Conservation (phyloP, 441 rosid genomes). For the Populus hybrid region DNA sequence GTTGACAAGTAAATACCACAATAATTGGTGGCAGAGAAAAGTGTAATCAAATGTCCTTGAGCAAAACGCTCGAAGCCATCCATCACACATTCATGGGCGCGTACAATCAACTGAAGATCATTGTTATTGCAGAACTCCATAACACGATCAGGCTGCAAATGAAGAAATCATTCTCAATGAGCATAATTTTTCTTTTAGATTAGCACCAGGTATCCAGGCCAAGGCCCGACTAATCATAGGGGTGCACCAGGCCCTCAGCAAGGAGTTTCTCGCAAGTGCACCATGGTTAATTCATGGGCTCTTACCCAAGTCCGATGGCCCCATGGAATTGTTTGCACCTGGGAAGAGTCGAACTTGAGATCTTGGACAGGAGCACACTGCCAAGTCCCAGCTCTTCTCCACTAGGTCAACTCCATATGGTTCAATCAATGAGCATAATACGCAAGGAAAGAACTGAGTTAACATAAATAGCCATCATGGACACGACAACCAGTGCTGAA, state of each 20-base stretch:
- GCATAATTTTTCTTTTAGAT: not conserved
- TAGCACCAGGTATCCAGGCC: no score
- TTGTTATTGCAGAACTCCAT: slow-evolving; percentile 99
- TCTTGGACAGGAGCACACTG: not conserved
- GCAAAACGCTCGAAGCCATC: slow-evolving; percentile 99
- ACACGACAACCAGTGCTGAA: not conserved
- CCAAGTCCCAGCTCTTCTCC: not conserved
- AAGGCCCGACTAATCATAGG: not conserved
- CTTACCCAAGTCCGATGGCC: no score
- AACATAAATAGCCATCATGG: not conserved
- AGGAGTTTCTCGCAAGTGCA: no score
- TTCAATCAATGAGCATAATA: slow-evolving; percentile 8
- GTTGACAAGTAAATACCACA: slow-evolving; percentile 58
- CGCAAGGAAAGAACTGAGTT: not conserved
- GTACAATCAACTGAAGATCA: slow-evolving; percentile 95
- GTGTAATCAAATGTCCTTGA: slow-evolving; percentile 95
- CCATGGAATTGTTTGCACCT: no score
- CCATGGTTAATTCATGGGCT: no score
- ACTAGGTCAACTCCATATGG: no score
- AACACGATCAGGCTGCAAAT: slow-evolving; percentile 91
- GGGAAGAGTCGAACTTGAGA: no score
- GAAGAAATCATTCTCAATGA: slow-evolving; percentile 18
- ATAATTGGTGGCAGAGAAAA: slow-evolving; percentile 96
- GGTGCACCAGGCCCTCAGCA: not conserved
- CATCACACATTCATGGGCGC: slow-evolving; percentile 99